These are phyloP conservation scores for Cladosporium sp. DNA, from an alignment of 2,329 filamentous ascomycete genomes.

Conservation along the genomic window DNA sequence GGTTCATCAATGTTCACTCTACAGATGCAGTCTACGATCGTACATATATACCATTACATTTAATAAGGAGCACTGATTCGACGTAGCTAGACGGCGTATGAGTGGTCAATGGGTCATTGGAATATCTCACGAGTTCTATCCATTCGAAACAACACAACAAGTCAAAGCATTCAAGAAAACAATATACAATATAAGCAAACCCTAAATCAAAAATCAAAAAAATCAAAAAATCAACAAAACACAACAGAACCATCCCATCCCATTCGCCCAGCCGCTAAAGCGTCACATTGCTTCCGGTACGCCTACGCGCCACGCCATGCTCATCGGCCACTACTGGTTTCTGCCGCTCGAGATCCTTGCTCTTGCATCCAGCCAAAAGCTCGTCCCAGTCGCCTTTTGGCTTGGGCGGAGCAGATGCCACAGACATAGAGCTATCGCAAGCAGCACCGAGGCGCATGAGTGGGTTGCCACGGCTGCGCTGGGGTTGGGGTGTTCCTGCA, in stretches of 20 bases:
- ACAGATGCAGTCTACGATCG: not conserved
- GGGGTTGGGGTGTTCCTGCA: conserved; percentile 16
- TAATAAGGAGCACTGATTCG: not conserved
- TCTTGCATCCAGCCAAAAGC: conserved; percentile 16
- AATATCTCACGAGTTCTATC: not conserved
- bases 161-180: conserved; percentile 5
- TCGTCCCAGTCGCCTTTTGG: conserved; percentile 19
- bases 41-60: not conserved
- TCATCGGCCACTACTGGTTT: not conserved
- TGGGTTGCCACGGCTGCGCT: conserved; percentile 17
- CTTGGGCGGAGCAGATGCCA: conserved; percentile 17
- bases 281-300: conserved; percentile 12
- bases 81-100: not conserved
- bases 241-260: conserved; percentile 8
- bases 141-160: not conserved
- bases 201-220: not conserved
- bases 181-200: conserved; percentile 11
- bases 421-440: conserved; percentile 19
- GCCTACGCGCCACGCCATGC: not conserved
- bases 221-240: not conserved
- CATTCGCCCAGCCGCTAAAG: conserved; percentile 2
- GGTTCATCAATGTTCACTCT: not conserved
- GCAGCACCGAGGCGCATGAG: conserved; percentile 18
- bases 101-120: not conserved
- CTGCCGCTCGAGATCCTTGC: conserved; percentile 15